Percentiles rank a stretch among this genome's conserved stretches.
These are phyloP conservation scores for Penicillium frequentans DNA, from an alignment of 2,329 filamentous ascomycete genomes.

Conservation along the genomic window DNA sequence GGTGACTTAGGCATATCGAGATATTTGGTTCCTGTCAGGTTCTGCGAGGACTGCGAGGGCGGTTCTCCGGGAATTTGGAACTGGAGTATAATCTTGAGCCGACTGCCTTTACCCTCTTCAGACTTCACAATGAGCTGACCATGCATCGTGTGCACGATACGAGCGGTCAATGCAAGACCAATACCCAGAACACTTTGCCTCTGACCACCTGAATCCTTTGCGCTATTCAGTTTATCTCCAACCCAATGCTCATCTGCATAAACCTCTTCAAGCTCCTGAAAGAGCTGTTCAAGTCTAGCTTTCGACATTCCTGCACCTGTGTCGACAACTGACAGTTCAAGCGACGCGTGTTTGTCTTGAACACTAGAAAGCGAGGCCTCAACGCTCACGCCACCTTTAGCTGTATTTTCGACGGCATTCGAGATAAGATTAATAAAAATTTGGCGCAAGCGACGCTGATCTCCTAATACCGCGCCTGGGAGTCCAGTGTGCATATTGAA, in stretches of 20 bases:
- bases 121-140: conserved; percentile 83
- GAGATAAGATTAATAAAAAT: conserved; percentile 78
- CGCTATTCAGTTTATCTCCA: conserved; percentile 27
- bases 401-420: conserved; percentile 80
- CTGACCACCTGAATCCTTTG: conserved; percentile 7
- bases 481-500: conserved; percentile 67
- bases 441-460: conserved; percentile 75
- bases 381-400: conserved; percentile 65
- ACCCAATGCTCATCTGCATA: conserved; percentile 9
- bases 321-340: conserved; percentile 76
- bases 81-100: conserved; percentile 76
- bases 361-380: conserved; percentile 60
- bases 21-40: neutral
- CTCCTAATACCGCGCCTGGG: conserved; percentile 70
- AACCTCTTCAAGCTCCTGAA: conserved; percentile 67
- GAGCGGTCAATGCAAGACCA: conserved; percentile 85
- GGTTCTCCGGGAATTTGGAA: conserved; percentile 60
- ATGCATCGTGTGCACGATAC: conserved; percentile 85
- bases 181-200: conserved; percentile 63
- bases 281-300: conserved; percentile 59
- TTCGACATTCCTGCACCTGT: conserved; percentile 68
- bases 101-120: conserved; percentile 75
- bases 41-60: neutral
- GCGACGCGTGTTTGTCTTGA: conserved; percentile 55
- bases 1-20: neutral